phyloP scores from a whole-genome alignment of 169 alveolate genomes.

The Plasmodium inui region DNA sequence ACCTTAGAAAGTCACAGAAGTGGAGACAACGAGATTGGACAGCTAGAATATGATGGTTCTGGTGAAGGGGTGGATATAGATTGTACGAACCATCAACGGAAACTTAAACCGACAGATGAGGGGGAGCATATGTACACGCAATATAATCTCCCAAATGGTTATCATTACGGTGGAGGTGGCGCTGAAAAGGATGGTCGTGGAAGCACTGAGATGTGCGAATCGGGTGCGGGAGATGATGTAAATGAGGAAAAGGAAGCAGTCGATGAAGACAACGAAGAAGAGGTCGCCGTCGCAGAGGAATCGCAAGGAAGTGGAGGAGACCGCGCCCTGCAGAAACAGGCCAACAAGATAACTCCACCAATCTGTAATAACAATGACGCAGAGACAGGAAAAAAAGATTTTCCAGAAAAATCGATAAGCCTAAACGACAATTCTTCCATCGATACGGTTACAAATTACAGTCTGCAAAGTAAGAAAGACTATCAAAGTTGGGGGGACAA shows the following conservation, averaged over 20 bases:
- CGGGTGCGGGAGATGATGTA: background rate
- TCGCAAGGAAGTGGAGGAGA: background rate
- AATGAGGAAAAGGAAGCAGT: background rate
- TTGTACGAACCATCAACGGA: background rate
- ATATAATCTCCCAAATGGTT: background rate
- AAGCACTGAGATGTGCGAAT: background rate
- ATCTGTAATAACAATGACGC: background rate
- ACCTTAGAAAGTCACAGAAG: background rate
- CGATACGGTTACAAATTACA: conserved; percentile 18
- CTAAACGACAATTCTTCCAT: conserved; percentile 38
- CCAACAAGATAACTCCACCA: background rate
- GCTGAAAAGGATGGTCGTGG: background rate
- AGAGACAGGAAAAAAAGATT: conserved; percentile 1
- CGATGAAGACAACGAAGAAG: background rate
- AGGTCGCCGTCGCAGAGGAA: background rate
- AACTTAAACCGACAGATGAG: background rate
- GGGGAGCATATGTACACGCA: background rate
- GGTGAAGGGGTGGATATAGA: background rate
- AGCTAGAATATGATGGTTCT: background rate
- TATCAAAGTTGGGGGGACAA: conserved; percentile 13
- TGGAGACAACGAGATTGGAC: background rate
- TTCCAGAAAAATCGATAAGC: conserved; percentile 13
- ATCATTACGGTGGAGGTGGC: background rate
- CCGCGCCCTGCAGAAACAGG: background rate
- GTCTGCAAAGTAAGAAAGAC: conserved; percentile 9